Base-by-base conservation (phyloP, 108 stramenopile species). In the Epithemia pelagica region DNA sequence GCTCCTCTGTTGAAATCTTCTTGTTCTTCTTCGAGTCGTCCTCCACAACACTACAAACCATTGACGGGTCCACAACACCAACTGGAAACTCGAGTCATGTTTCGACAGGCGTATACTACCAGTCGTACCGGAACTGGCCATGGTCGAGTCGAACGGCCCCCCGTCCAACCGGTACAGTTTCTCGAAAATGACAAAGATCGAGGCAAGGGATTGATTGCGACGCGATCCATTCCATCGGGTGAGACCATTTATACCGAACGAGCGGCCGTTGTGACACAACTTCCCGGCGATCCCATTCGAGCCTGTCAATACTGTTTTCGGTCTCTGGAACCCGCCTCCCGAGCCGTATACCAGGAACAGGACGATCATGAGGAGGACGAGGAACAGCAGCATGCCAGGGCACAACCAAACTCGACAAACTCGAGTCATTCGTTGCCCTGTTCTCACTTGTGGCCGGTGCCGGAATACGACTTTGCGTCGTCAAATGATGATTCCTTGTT, bases 271-370 rank as follows among this genome's bases (percentile, higher is more conserved):
- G 82, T 69, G 0, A 66, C 61, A 24, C 75, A 82, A 64, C 54
- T 78, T 0, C 75, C 74, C 24, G 30, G 15, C 1, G 2, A 32
- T 8, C 28, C 15, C 0, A 65, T 83, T 59, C 72, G 67, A 61
- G 79, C 74, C 27, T 84, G 83, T 62, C 78, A 80, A 55, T 61
- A 72, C 24, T 84, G 83, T 53, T 84, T 84, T 70, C 76, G 67
- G 28, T 84, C 83, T 1, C 30, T 84, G 25, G 83, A 84, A 75
- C 74, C 75, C 22, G 57, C 37, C 1, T 69, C 67, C 19, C 60
- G 46, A 0, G 55, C 31, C 28, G 19, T 28, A 59, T 10, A 46
- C 10, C 5, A 46, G 10, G 15, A 46, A 5, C 5, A 46, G 37
- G 37, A 46, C 37, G 37, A 46, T 15, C 15, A 46, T 15, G 15